Evolutionary conservation across 371 early-diverging fungal genomes (phyloP).

Genomic region (Syncephalastrum sp.): DNA sequence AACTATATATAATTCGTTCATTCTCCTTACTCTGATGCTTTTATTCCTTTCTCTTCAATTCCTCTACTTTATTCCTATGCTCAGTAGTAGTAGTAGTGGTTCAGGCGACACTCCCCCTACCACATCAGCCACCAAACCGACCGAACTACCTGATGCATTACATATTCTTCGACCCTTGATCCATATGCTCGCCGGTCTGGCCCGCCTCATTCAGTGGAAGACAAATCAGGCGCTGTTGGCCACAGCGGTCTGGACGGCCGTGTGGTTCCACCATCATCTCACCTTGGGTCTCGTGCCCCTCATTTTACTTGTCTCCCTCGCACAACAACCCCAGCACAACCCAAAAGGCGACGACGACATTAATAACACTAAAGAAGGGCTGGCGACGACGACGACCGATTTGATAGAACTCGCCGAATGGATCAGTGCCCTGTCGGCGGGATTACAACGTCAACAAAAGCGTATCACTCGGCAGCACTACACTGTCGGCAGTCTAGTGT

Average conservation of each 20-base stretch:
- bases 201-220: constrained; percentile 13
- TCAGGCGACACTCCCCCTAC: neutral
- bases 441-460: no score
- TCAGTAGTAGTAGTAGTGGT: neutral
- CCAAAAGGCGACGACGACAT: neutral
- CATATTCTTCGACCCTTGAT: constrained; percentile 4
- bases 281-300: constrained; percentile 7
- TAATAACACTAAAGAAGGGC: neutral
- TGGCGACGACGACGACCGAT: neutral
- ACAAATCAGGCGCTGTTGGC: constrained; percentile 2
- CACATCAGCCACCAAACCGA: neutral
- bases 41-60: constrained; percentile 2
- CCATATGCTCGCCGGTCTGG: constrained; percentile 3
- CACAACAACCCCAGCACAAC: constrained; percentile 1
- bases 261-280: constrained; percentile 8
- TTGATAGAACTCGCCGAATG: constrained; percentile 2
- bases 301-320: neutral
- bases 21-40: neutral
- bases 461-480: no score
- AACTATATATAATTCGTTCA: neutral
- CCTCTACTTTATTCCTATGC: neutral
- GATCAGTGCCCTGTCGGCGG: no score
- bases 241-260: constrained; percentile 3
- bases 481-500: neutral
- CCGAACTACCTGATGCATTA: constrained; percentile 6